phyloP scores from a whole-genome alignment of 1,284 basidiomycete species.

The Ganoderma leucocontextum region DNA sequence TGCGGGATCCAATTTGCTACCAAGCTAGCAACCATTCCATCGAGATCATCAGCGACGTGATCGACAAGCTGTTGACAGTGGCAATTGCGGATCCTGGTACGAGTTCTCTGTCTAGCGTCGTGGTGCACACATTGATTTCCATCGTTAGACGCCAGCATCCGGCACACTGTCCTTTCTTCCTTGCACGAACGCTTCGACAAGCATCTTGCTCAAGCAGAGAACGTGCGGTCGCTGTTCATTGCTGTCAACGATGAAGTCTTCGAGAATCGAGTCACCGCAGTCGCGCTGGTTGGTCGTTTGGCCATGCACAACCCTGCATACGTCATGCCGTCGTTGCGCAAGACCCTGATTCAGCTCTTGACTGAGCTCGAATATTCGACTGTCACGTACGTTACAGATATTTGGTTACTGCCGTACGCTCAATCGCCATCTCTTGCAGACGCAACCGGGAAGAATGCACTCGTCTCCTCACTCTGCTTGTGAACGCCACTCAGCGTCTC shows the following conservation, averaged over 20 bases:
- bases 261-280: constrained; percentile 91
- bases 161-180: constrained; percentile 88
- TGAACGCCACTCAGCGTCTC: constrained; percentile 90
- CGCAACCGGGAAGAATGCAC: constrained; percentile 94
- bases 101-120: constrained; percentile 25
- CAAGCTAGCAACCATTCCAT: constrained; percentile 97
- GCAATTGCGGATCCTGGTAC: constrained; percentile 96
- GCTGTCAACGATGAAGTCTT: constrained; percentile 98
- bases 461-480: constrained; percentile 85
- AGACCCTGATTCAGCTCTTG: constrained; percentile 95
- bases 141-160: constrained; percentile 79
- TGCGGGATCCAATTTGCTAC: constrained; percentile 96
- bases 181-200: constrained; percentile 97
- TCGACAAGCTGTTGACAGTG: constrained; percentile 96
- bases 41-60: constrained; percentile 96
- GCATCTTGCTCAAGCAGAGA: constrained; percentile 98
- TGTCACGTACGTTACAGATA: constrained; percentile 61
- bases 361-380: constrained; percentile 98
- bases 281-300: constrained; percentile 92
- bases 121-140: constrained; percentile 2
- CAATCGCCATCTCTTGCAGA: constrained; percentile 43
- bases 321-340: constrained; percentile 97
- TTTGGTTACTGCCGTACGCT: background rate
- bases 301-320: constrained; percentile 98
- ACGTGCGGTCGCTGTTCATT: constrained; percentile 96